phyloP scores from a whole-genome alignment of 106 monocot genomes.

The Dioscorea dumetorum region DNA sequence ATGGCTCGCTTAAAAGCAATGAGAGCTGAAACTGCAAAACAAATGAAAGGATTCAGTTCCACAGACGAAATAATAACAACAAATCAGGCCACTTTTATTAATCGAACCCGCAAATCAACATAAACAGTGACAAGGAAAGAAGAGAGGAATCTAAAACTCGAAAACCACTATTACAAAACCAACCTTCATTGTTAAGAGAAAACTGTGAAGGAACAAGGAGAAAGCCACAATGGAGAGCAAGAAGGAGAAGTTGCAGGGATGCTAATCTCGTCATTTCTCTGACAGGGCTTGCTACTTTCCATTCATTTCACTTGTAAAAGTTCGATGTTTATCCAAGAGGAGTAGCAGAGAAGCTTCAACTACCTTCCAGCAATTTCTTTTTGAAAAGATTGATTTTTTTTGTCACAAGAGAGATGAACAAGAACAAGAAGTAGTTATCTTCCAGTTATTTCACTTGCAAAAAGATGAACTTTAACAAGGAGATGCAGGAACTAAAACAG shows the following conservation, averaged over 20 bases:
- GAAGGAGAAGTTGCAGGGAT: conserved; percentile 17
- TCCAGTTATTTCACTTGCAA: no score
- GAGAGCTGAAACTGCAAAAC: conserved; percentile 53
- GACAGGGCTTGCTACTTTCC: no score
- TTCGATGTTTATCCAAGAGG: no score
- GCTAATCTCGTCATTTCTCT: conserved; percentile 5
- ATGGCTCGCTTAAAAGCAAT: conserved; percentile 56
- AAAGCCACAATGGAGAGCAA: background rate
- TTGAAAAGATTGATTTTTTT: no score
- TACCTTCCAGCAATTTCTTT: no score
- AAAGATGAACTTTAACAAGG: no score
- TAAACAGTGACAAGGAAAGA: background rate
- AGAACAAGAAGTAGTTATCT: no score
- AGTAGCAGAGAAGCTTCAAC: no score
- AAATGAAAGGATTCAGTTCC: no score
- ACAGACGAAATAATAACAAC: background rate
- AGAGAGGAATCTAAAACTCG: background rate
- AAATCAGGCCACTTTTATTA: background rate
- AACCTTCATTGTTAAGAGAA: conserved; percentile 32
- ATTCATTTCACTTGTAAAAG: no score
- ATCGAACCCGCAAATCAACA: background rate
- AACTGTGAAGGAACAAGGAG: background rate
- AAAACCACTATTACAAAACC: background rate
- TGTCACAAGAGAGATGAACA: no score
- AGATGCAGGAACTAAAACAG: no score